Evolutionary conservation across 2,329 filamentous ascomycete species (phyloP).

Genomic region (Neopestalotiopsis sp.): DNA sequence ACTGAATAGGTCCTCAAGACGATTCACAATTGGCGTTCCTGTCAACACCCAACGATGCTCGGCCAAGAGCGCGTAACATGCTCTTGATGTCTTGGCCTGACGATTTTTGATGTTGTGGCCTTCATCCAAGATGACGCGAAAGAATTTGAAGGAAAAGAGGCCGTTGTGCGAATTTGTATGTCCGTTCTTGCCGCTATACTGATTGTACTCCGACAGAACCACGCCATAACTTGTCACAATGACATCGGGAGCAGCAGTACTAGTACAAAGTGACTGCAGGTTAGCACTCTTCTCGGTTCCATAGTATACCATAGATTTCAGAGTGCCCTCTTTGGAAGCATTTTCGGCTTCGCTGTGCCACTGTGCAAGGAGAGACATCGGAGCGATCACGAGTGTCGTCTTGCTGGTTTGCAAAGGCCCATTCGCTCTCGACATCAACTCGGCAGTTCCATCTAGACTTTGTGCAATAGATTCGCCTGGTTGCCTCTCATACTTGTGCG

Average conservation of each 20-base stretch:
- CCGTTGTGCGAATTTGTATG: conserved; percentile 71
- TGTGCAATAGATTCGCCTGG: conserved; percentile 37
- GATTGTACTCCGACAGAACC: conserved; percentile 86
- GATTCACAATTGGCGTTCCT: conserved; percentile 95
- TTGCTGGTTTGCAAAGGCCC: conserved; percentile 74
- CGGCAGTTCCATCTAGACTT: conserved; percentile 63
- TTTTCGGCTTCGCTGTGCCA: conserved; percentile 97
- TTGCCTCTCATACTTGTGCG: conserved; percentile 63
- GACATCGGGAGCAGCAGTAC: conserved; percentile 78
- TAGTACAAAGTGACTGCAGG: conserved; percentile 78
- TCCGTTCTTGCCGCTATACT: conserved; percentile 70
- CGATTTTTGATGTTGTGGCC: conserved; percentile 91
- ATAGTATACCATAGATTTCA: conserved; percentile 91
- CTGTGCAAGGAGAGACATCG: conserved; percentile 94
- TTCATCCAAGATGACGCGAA: conserved; percentile 93
- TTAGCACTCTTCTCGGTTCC: conserved; percentile 83
- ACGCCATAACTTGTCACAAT: conserved; percentile 96
- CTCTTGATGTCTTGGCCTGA: conserved; percentile 90
- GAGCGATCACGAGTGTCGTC: conserved; percentile 93
- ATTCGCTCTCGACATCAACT: conserved; percentile 61
- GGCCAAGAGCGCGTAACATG: conserved; percentile 88
- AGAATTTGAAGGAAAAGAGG: conserved; percentile 92
- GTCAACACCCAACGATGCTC: conserved; percentile 92
- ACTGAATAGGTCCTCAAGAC: conserved; percentile 92
- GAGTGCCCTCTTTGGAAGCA: conserved; percentile 80